Evolutionary conservation across 331 rosid genomes (phyloP).

Genomic region (Quercus phellos): DNA sequence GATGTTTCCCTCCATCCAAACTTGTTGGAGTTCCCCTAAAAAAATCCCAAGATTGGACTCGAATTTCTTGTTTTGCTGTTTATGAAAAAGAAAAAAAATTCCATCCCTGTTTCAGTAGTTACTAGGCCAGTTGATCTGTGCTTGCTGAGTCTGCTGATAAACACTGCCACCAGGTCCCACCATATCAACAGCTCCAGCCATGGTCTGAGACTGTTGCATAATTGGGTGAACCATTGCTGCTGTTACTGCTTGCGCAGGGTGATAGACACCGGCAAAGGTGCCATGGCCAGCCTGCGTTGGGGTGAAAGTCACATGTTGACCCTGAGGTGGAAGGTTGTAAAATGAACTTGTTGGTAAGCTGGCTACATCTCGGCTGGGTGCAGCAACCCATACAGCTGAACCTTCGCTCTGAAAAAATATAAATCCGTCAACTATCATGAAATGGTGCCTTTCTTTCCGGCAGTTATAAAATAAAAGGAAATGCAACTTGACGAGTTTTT

Average conservation of each 20-base stretch:
- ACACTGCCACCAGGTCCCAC: conserved; percentile 89
- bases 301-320: conserved; percentile 77
- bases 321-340: conserved; percentile 86
- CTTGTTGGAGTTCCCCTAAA: conserved; percentile 39
- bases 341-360: conserved; percentile 74
- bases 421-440: conserved; percentile 17
- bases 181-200: conserved; percentile 93
- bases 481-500: not conserved
- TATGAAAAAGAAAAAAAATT: conserved; percentile 22
- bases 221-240: conserved; percentile 80
- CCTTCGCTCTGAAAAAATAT: conserved; percentile 72
- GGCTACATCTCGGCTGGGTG: conserved; percentile 83
- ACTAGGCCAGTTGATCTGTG: conserved; percentile 91
- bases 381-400: conserved; percentile 88
- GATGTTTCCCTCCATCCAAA: conserved; percentile 43
- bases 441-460: not conserved
- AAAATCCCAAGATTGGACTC: conserved; percentile 33
- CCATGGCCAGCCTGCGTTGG: conserved; percentile 92
- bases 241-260: conserved; percentile 84
- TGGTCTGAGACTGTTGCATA: conserved; percentile 88
- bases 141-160: conserved; percentile 89
- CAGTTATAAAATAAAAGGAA: not conserved
- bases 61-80: conserved; percentile 42
- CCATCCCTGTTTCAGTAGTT: conserved; percentile 56
- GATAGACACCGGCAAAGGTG: conserved; percentile 75